phyloP scores from a whole-genome alignment of 108 stramenopile genomes.

The Nannochloropsis gaditana region DNA sequence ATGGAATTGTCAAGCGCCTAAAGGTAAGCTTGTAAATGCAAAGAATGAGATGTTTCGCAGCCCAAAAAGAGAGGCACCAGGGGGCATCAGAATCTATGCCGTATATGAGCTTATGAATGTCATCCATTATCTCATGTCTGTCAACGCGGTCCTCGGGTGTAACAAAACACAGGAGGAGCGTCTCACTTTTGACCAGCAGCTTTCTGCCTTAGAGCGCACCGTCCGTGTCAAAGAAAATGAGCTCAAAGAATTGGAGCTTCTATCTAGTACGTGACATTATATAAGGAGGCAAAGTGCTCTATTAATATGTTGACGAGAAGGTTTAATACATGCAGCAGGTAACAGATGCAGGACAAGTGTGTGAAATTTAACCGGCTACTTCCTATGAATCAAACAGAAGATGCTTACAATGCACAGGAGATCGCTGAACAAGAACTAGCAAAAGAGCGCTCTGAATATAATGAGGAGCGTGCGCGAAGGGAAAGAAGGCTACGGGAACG shows the following conservation, averaged over 20 bases:
- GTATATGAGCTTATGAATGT: no score
- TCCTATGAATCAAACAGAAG: slow-evolving; percentile 20
- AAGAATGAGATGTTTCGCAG: background rate
- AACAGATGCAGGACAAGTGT: no score
- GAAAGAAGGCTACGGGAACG: slow-evolving; percentile 63
- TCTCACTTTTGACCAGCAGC: slow-evolving; percentile 74
- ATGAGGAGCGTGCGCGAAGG: slow-evolving; percentile 59
- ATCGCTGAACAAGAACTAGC: slow-evolving; percentile 67
- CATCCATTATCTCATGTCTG: no score
- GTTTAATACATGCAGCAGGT: no score
- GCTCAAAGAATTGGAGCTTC: slow-evolving; percentile 67
- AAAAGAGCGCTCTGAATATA: slow-evolving; percentile 57
- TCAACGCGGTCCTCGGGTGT: no score
- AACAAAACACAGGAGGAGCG: slow-evolving; percentile 59
- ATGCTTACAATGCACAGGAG: slow-evolving; percentile 75
- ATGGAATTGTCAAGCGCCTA: slow-evolving; percentile 75
- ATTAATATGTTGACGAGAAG: no score
- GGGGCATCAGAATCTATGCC: background rate
- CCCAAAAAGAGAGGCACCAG: background rate
- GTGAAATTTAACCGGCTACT: no score
- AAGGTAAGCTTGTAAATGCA: slow-evolving; percentile 30
- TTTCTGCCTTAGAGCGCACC: slow-evolving; percentile 73
- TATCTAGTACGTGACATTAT: slow-evolving; percentile 54
- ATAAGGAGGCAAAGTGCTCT: background rate
- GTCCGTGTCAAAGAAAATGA: slow-evolving; percentile 68